These are phyloP conservation scores for Albifimbria verrucaria DNA, from an alignment of 2,329 filamentous ascomycete species.

Conservation along the genomic window DNA sequence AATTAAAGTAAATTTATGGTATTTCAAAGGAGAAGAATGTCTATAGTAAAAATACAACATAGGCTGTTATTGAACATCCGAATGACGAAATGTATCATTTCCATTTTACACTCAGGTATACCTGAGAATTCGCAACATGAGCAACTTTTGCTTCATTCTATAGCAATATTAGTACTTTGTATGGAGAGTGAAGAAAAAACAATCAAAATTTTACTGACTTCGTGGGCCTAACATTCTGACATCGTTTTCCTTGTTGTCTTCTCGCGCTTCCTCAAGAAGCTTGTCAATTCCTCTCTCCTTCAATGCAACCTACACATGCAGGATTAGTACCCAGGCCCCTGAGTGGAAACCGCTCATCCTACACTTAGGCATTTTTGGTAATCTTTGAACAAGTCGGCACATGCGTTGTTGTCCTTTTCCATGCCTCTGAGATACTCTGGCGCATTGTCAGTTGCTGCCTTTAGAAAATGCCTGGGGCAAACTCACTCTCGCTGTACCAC, in stretches of 20 bases:
- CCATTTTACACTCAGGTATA: too few relatives aligned
- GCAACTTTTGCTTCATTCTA: too few relatives aligned
- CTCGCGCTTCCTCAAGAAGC: conserved; percentile 85
- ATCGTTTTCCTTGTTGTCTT: conserved; percentile 87
- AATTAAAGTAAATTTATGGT: too few relatives aligned
- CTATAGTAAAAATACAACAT: too few relatives aligned
- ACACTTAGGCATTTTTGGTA: conserved; percentile 87
- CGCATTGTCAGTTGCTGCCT: conserved; percentile 8
- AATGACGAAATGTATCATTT: too few relatives aligned
- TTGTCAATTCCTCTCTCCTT: conserved; percentile 90
- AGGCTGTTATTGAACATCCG: too few relatives aligned
- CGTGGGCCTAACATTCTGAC: conserved; percentile 43
- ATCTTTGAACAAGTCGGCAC: conserved; percentile 77
- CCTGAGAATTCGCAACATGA: too few relatives aligned
- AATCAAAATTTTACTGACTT: conserved; percentile 25
- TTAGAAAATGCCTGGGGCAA: background rate
- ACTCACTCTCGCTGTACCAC: conserved; percentile 97
- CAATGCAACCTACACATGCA: conserved; percentile 62
- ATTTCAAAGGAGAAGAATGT: too few relatives aligned
- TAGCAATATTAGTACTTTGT: too few relatives aligned
- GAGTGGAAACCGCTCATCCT: conserved; percentile 7
- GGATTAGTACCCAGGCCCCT: too few relatives aligned
- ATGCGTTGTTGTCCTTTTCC: conserved; percentile 79
- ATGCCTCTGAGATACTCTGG: conserved; percentile 86
- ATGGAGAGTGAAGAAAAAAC: too few relatives aligned